Evolutionary conservation across 2,329 filamentous ascomycete genomes (phyloP), one percentile per base, ranked within the genome.

Genomic region (Torrubiella hemipterigena): DNA sequence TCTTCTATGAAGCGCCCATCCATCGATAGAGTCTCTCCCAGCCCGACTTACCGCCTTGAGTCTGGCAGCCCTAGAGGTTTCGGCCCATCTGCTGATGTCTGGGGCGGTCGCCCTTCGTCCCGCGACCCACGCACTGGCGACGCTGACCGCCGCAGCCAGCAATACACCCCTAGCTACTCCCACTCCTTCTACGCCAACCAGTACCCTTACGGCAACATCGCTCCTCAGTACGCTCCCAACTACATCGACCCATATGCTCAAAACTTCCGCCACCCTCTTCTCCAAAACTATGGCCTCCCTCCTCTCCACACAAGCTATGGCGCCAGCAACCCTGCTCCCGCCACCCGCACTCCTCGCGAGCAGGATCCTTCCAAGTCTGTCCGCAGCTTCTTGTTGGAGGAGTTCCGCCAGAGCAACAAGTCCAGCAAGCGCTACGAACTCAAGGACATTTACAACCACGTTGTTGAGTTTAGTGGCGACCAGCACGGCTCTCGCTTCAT

Each of bases 401-500:
- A 93, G 18, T 95, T 93, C 55, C 75, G 81, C 25, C 66, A 69
- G 9, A 81, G 77, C 46, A 70, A 67, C 42, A 93, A 86, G 52
- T 73, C 71, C 0, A 85, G 68, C 52, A 69, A 64, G 52, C 73
- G 76, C 13, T 93, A 77, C 47, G 86, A 94, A 45, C 65, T 98
- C 8, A 87, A 83, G 67, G 83, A 94, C 40, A 89, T 96, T 26
- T 89, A 83, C 50, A 72, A 73, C 33, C 76, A 93, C 47, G 73
- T 96, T 22, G 86, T 93, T 1, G 89, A 95, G 50, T 96, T 96
- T 54, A 87, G 84, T 44, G 89, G 91, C 12, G 91, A 98, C 49
- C 91, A 96, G 52, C 81, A 93, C 44, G 91, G 87, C 2, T 98
- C 91, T 2, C 76, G 91, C 1, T 95, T 95, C 53, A 94, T 98